These are phyloP conservation scores for Suillus bovinus DNA, from an alignment of 768 basidiomycete species.

Conservation along the genomic window DNA sequence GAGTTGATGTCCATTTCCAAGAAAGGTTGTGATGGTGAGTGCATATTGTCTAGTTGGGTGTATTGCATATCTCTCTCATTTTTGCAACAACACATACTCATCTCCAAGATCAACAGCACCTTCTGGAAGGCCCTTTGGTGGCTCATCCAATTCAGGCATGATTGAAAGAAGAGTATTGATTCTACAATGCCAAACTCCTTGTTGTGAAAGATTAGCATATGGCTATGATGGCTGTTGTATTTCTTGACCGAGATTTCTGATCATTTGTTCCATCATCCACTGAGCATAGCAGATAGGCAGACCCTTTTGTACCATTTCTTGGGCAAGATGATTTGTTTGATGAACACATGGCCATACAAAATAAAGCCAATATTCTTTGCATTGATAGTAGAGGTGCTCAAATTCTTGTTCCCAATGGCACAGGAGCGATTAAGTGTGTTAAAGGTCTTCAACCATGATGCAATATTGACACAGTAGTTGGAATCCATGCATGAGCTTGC, in stretches of 20 bases:
- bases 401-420: constrained; percentile 30
- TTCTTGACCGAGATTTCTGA: constrained; percentile 22
- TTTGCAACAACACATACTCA: constrained; percentile 23
- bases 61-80: not conserved
- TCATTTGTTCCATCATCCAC: constrained; percentile 27
- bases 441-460: constrained; percentile 13
- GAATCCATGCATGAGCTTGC: constrained; percentile 23
- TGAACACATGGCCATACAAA: constrained; percentile 33
- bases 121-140: not conserved
- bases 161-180: constrained; percentile 13
- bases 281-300: constrained; percentile 24
- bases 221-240: constrained; percentile 23
- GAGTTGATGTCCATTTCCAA: not conserved
- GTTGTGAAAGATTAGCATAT: constrained; percentile 25
- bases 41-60: not conserved
- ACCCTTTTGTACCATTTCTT: constrained; percentile 22
- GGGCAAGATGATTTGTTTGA: constrained; percentile 22
- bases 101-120: constrained; percentile 18
- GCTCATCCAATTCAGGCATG: constrained; percentile 10
- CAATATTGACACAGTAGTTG: constrained; percentile 21
- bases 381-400: constrained; percentile 30
- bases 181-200: constrained; percentile 19
- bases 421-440: constrained; percentile 15
- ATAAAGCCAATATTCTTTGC: constrained; percentile 25
- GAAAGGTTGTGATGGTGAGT: not conserved